Percentiles rank a stretch among this genome's conserved stretches.
These are phyloP conservation scores for Wallemia ichthyophaga DNA, from an alignment of 1,284 basidiomycete genomes.

Conservation along the genomic window DNA sequence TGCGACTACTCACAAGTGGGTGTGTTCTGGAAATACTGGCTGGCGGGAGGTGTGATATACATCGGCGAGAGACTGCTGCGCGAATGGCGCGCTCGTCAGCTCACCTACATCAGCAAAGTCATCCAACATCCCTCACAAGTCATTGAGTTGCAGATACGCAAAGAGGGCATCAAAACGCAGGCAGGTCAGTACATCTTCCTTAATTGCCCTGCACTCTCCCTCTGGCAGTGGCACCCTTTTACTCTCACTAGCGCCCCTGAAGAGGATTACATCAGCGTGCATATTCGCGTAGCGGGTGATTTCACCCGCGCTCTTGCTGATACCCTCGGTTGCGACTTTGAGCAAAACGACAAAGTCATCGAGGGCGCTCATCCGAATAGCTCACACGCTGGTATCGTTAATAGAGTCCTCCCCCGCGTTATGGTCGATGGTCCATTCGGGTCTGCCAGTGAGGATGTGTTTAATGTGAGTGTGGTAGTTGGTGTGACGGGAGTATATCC, in stretches of 20 bases:
- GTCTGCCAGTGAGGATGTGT: conserved; percentile 50
- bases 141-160: conserved; percentile 74
- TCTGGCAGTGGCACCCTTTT: conserved; percentile 85
- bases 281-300: conserved; percentile 43
- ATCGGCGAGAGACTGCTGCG: conserved; percentile 55
- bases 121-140: conserved; percentile 73
- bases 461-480: conserved; percentile 19
- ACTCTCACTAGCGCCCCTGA: conserved; percentile 66
- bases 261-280: conserved; percentile 66
- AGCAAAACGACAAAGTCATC: conserved; percentile 16
- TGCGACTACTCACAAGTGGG: conserved; percentile 58
- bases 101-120: conserved; percentile 67
- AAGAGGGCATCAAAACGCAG: conserved; percentile 44
- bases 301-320: conserved; percentile 48
- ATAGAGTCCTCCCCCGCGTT: conserved; percentile 43
- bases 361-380: conserved; percentile 21
- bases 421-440: conserved; percentile 77
- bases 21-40: conserved; percentile 81
- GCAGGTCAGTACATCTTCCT: conserved; percentile 70
- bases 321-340: conserved; percentile 52
- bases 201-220: conserved; percentile 52
- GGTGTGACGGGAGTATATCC: neutral
- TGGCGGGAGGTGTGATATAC: conserved; percentile 56
- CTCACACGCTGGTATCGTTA: conserved; percentile 26
- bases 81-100: conserved; percentile 54